Conservation (phyloP, 768 basidiomycete species). For the Mycena amicta region DNA sequence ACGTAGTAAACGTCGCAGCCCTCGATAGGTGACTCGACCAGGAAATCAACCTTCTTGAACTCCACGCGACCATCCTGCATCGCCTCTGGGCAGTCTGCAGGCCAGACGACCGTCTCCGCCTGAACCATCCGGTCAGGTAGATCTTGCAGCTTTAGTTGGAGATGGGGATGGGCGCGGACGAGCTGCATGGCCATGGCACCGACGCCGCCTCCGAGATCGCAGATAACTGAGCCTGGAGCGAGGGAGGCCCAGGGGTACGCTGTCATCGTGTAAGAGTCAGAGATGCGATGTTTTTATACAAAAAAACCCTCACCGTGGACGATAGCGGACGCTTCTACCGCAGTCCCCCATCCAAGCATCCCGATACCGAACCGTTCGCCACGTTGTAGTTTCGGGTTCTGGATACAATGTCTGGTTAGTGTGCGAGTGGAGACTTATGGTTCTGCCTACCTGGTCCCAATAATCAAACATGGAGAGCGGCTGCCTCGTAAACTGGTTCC, state of each 20-base stretch:
- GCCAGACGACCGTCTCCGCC: slow-evolving; percentile 32
- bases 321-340: slow-evolving; percentile 14
- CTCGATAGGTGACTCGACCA: slow-evolving; percentile 36
- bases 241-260: slow-evolving; percentile 32
- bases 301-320: slow-evolving; percentile 7
- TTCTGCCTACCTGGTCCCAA: slow-evolving; percentile 14
- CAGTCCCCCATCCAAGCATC: slow-evolving; percentile 21
- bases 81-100: slow-evolving; percentile 34
- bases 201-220: slow-evolving; percentile 36
- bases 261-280: slow-evolving; percentile 8
- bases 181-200: slow-evolving; percentile 30
- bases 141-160: slow-evolving; percentile 33
- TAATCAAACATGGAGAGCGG: slow-evolving; percentile 17
- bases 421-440: too few relatives aligned
- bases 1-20: slow-evolving; percentile 46
- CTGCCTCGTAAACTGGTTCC: slow-evolving; percentile 15
- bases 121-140: slow-evolving; percentile 26
- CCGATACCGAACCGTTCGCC: slow-evolving; percentile 19
- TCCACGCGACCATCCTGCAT: slow-evolving; percentile 37
- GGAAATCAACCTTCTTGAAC: slow-evolving; percentile 43
- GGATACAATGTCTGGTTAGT: background rate
- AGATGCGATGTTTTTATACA: background rate
- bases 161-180: slow-evolving; percentile 27
- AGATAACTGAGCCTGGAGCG: slow-evolving; percentile 25
- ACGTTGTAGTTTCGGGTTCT: slow-evolving; percentile 10